Evolutionary conservation across 139 green algal species (phyloP), one percentile per base, ranked within the genome.

Genomic region (Ulvella scutata): DNA sequence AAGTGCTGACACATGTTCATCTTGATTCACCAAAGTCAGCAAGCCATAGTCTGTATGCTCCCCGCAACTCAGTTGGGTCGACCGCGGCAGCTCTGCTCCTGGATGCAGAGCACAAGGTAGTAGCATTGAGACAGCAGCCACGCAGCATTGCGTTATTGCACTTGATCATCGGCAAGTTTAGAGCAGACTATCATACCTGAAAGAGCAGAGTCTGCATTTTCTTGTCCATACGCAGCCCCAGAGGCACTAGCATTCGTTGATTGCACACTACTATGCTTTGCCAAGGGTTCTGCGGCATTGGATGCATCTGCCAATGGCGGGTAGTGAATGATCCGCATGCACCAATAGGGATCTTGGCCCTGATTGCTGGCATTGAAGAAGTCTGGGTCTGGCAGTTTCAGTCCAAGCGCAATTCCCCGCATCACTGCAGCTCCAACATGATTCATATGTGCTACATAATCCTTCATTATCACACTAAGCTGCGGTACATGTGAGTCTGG

Each of bases 41-140:
- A 88, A 43, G 37, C 86, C 86, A 38, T 91, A 91, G 51, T 91
- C 86, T 17, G 77, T 82, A 77, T 91, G 86, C 77, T 89, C 86
- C 1, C 86, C 86, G 74, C 86, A 90, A 37, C 72, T 82, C 29
- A 90, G 77, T 39, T 75, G 76, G 1, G 13, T 28, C 1, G 33
- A 43, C 72, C 72, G 72, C 4, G 72, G 36, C 76, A 82, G 78
- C 26, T 67, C 51, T 26, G 51, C 51, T 9, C 51, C 51, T 67
- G 51, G n/a, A 29, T 29, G 40, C 40, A 59, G n/a, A n/a, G n/a
- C n/a, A n/a, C n/a, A n/a, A n/a, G n/a, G n/a, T n/a, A n/a, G n/a
- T n/a, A n/a, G n/a, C n/a, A n/a, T n/a, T n/a, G n/a, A n/a, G n/a
- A n/a, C n/a, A n/a, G n/a, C n/a, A n/a, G n/a, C n/a, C n/a, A n/a